Evolutionary conservation across 2,329 filamentous ascomycete species (phyloP).

Genomic region (Emergomyces pasteurianus): DNA sequence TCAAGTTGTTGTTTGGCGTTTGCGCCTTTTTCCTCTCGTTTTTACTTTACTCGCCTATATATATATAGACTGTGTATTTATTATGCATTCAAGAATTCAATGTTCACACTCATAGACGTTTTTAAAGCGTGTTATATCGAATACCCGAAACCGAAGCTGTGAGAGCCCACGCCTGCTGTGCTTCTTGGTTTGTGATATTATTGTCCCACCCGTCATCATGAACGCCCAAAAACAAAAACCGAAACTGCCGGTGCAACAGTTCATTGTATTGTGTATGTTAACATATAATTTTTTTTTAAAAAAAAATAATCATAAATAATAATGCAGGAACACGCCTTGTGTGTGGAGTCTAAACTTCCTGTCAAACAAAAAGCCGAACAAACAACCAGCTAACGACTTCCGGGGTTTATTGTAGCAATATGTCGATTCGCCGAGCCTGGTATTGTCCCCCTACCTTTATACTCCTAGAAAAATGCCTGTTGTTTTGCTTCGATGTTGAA

Average conservation of each 20-base stretch:
- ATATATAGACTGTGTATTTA: background rate
- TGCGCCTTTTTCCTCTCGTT: background rate
- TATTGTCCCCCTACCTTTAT: slow-evolving; percentile 28
- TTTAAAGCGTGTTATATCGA: background rate
- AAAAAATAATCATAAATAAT: no score
- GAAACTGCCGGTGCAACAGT: slow-evolving; percentile 63
- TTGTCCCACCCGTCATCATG: background rate
- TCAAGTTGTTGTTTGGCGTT: background rate
- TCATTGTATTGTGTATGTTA: slow-evolving; percentile 60
- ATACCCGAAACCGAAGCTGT: background rate
- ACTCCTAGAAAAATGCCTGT: slow-evolving; percentile 1
- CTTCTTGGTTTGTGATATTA: background rate
- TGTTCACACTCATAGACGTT: background rate
- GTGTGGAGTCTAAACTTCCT: background rate
- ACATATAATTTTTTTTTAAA: background rate
- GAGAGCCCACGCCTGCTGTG: background rate
- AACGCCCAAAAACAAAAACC: slow-evolving; percentile 22
- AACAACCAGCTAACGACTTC: slow-evolving; percentile 3
- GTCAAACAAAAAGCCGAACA: slow-evolving; percentile 16
- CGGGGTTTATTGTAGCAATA: slow-evolving; percentile 43
- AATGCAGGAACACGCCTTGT: background rate
- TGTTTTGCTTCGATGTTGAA: background rate
- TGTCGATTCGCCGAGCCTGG: slow-evolving; percentile 65
- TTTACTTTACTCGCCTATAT: background rate
- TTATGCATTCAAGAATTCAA: background rate